Evolutionary conservation across 768 basidiomycete species (phyloP), one percentile per base, ranked within the genome.

Genomic region (Podaxis sp.): DNA sequence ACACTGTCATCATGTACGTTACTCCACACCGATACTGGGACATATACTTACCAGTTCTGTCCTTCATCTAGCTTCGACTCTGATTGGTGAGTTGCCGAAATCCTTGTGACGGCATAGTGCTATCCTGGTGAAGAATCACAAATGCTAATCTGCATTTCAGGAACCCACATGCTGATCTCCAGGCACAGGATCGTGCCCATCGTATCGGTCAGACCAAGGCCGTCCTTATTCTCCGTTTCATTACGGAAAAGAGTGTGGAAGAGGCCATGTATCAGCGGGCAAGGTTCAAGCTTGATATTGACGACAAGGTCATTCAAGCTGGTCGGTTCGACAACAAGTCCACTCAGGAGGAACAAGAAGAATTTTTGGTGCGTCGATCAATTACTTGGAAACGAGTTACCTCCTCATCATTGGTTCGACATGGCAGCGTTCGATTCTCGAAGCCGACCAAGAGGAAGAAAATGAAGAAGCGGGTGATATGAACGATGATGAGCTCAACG

Each of bases 181-280:
- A 99, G 74, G 97, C 97, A 11, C 97, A 99, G 73, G 96, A 99
- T 85, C 93, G 95, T 81, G 93, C 93, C 10, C 96, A 99, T 82
- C 95, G 97, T 83, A 99, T 99, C 68, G 97, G 97, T 61, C 97
- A 99, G 71, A 99, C 97, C 61, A 96, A 95, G 74, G 91, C 95
- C 48, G 97, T 99, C 18, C 87, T 95, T 35, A 98, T 99, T 64
- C 80, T 98, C 64, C 88, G 96, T 63, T 92, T 99, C 73, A 95
- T 99, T 71, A 97, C 96, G 3, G 93, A 97, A 73, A 94, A 95
- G 79, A 96, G 95, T 64, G 94, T 99, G 23, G 97, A 98, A 75
- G 97, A 98, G 75, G 93, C 95, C 3, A 97, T 98, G 85, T 91
- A 98, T 63, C 91, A 93, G 48, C 86, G 95, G 64, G 97, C 97